Conservation (phyloP, 306 rosid species). For the Canavalia ensiformis region DNA sequence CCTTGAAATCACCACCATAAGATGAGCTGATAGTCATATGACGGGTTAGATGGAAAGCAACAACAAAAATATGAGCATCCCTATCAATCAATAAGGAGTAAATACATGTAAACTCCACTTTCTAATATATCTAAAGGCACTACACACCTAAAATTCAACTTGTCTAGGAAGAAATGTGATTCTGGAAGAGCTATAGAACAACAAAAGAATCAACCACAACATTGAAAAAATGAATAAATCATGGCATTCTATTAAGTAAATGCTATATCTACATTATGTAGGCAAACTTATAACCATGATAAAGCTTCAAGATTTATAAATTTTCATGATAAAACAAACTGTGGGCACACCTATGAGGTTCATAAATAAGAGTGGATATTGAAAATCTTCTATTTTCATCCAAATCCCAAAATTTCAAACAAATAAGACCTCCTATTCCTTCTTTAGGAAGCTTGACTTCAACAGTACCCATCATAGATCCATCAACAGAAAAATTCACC, state of each 20-base stretch:
- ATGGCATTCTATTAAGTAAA: conserved; percentile 15
- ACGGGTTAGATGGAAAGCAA: conserved; percentile 78
- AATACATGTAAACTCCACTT: conserved; percentile 23
- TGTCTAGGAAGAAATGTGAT: conserved; percentile 31
- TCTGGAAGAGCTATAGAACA: neutral
- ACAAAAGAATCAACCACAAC: conserved; percentile 11
- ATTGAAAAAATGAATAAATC: neutral
- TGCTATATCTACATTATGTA: neutral
- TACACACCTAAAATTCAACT: conserved; percentile 31
- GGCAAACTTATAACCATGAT: conserved; percentile 7
- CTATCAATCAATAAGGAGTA: conserved; percentile 54
- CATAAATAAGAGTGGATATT: conserved; percentile 84
- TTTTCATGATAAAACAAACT: neutral
- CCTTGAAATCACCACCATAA: conserved; percentile 98
- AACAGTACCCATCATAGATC: conserved; percentile 87
- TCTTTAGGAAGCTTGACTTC: conserved; percentile 88
- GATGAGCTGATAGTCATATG: conserved; percentile 87
- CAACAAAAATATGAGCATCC: conserved; percentile 82
- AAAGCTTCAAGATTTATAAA: neutral
- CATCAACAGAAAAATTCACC: conserved; percentile 81
- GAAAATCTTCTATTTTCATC: conserved; percentile 69
- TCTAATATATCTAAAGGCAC: conserved; percentile 30
- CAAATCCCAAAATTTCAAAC: conserved; percentile 90
- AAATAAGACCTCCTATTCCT: conserved; percentile 83
- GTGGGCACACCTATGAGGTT: conserved; percentile 87